Conservation (phyloP, 495 filamentous ascomycete genomes). For the Lichina pygmaea region DNA sequence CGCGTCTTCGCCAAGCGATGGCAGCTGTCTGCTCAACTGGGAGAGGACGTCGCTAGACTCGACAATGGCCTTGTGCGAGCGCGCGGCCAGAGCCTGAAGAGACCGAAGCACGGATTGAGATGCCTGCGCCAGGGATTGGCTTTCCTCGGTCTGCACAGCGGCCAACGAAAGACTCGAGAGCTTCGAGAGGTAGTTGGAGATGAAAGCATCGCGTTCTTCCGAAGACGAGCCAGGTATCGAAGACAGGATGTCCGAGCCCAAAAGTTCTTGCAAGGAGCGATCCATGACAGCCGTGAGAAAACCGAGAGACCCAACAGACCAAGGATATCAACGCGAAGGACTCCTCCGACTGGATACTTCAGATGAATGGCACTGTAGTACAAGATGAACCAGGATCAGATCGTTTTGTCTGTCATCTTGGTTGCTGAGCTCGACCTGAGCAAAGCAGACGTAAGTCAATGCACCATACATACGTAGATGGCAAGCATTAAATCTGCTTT, state of each 20-base stretch:
- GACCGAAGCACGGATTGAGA: constrained; percentile 65
- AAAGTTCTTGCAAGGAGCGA: neutral
- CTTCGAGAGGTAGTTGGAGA: constrained; percentile 1
- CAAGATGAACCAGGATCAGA: too few species aligned
- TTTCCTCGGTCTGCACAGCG: constrained; percentile 46
- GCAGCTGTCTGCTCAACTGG: constrained; percentile 36
- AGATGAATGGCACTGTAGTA: too few species aligned
- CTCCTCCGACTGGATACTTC: too few species aligned
- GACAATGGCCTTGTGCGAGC: constrained; percentile 75
- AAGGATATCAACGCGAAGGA: too few species aligned
- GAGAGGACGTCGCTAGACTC: constrained; percentile 51
- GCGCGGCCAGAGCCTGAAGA: constrained; percentile 67
- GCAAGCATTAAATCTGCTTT: too few species aligned
- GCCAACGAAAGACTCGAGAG: constrained; percentile 9
- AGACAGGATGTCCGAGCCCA: neutral
- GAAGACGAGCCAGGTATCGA: neutral
- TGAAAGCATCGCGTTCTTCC: neutral
- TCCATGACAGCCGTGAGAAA: neutral
- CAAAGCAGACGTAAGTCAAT: too few species aligned
- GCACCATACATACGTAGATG: too few species aligned
- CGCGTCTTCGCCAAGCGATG: constrained; percentile 34
- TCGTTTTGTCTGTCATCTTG: too few species aligned
- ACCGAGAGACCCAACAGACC: too few species aligned
- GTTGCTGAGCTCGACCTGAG: too few species aligned
- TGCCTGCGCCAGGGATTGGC: constrained; percentile 51